phyloP scores from a whole-genome alignment of 2,329 filamentous ascomycete genomes.

The Fusarium floridanum region DNA sequence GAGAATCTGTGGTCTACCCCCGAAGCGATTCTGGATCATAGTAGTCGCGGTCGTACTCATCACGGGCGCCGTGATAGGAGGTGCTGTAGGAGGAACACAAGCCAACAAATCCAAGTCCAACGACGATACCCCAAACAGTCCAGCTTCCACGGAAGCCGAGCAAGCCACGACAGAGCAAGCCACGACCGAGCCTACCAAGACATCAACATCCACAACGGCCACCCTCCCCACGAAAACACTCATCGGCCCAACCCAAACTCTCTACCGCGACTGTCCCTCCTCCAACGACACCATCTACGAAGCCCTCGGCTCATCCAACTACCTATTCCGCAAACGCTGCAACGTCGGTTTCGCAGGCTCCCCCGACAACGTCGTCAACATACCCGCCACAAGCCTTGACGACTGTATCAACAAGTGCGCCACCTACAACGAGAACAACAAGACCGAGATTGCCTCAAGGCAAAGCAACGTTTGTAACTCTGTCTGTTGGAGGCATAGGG shows the following conservation, averaged over 20 bases:
- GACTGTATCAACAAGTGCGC: background rate
- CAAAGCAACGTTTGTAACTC: background rate
- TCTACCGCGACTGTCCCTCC: background rate
- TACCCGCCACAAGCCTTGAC: background rate
- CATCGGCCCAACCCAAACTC: background rate
- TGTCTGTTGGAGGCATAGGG: background rate
- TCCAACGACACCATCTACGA: background rate
- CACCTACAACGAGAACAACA: background rate
- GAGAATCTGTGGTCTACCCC: background rate
- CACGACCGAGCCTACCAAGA: background rate
- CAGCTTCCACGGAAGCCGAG: background rate
- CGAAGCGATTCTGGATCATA: background rate
- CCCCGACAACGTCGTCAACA: background rate
- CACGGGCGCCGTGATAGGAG: background rate
- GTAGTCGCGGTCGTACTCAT: background rate
- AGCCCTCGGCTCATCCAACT: background rate
- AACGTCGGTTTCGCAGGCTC: background rate
- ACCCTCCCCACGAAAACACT: background rate
- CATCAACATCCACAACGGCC: background rate
- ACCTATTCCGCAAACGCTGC: background rate
- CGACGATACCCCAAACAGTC: background rate
- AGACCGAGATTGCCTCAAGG: background rate
- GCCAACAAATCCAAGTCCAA: background rate
- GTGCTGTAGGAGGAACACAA: background rate
- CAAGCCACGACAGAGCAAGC: background rate